Base-by-base conservation (phyloP, 2,329 filamentous ascomycete species). In the Torrubiella hemipterigena region DNA sequence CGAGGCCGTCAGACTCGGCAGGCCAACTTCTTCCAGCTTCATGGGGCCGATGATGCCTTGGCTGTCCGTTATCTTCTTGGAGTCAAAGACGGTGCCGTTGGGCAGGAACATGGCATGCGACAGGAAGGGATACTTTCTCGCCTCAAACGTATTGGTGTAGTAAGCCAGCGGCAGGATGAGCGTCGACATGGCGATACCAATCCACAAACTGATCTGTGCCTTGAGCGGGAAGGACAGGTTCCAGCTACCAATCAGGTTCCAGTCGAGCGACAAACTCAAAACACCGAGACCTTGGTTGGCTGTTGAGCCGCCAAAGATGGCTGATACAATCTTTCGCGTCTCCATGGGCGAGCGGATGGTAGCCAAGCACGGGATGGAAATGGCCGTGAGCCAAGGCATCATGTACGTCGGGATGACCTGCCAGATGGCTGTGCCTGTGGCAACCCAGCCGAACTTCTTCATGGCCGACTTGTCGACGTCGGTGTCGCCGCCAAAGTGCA, bases 401-500 rank as follows among this genome's bases (percentile, higher is more conserved):
- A 66, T 53, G 33, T 62, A 65, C 21, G 64, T 55, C 0, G 64
- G 63, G 20, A 69, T 46, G 7, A 63, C 46, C 29, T 66, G 62
- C 52, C 63, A 69, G 11, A 58, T 36, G 29, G 60, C 56, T 12
- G 63, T 49, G 32, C 45, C 40, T 2, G 41, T 35, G 34, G 56
- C 29, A 5, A 38, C 38, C 18, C 35, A 51, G 14, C 43, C 40
- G 18, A 55, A 55, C 21, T 50, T 53, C 22, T 27, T 37, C 6
- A 54, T 42, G 1, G 46, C 49, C 7, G 34, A 38, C 4, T 37
- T 39, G 26, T 52, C 53, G 23, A 39, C 41, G 5, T 26, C 33
- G 6, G 32, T 38, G 18, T 54, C 45, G n/a, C n/a, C n/a, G n/a
- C n/a, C n/a, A 19, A 49, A 52, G 30, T 55, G 51, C 1, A 55